Evolutionary conservation across 1,284 basidiomycete species (phyloP).

Genomic region (Trichosporon coremiiforme): DNA sequence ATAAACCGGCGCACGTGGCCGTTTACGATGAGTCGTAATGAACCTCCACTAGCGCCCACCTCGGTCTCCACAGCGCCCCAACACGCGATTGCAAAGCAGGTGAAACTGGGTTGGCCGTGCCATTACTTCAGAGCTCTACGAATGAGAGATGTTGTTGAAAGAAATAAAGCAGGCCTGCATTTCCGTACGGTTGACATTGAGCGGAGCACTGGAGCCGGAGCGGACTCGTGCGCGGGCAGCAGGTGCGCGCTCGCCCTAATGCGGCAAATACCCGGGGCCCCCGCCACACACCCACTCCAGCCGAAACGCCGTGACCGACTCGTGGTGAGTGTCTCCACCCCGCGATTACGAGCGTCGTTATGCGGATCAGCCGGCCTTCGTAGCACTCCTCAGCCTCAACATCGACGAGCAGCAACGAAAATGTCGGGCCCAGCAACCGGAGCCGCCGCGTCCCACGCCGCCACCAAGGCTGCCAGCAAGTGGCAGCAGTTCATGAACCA

Average conservation of each 20-base stretch:
- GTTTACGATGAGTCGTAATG: neutral
- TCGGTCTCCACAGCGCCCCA: neutral
- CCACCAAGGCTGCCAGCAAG: constrained; percentile 61
- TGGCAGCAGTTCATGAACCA: constrained; percentile 87
- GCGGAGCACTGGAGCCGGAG: neutral
- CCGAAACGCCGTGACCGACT: constrained; percentile 16
- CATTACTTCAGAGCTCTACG: too few relatives aligned
- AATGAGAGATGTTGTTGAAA: too few relatives aligned
- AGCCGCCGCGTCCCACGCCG: constrained; percentile 62
- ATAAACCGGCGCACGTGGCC: constrained; percentile 6
- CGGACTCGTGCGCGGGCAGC: neutral
- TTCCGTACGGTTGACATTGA: neutral
- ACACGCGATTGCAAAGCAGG: too few relatives aligned
- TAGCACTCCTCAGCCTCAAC: constrained; percentile 13
- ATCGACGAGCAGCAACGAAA: constrained; percentile 26
- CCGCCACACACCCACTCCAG: constrained; percentile 10
- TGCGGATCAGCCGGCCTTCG: neutral
- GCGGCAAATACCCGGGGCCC: constrained; percentile 11
- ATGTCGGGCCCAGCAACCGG: constrained; percentile 79
- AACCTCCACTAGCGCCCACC: neutral
- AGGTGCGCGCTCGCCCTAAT: neutral
- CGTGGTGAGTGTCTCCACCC: neutral
- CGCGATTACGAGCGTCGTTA: constrained; percentile 7
- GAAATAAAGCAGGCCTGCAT: neutral
- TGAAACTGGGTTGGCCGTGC: too few relatives aligned